phyloP scores from a whole-genome alignment of 495 filamentous ascomycete species.

The Penicillium goetzii region DNA sequence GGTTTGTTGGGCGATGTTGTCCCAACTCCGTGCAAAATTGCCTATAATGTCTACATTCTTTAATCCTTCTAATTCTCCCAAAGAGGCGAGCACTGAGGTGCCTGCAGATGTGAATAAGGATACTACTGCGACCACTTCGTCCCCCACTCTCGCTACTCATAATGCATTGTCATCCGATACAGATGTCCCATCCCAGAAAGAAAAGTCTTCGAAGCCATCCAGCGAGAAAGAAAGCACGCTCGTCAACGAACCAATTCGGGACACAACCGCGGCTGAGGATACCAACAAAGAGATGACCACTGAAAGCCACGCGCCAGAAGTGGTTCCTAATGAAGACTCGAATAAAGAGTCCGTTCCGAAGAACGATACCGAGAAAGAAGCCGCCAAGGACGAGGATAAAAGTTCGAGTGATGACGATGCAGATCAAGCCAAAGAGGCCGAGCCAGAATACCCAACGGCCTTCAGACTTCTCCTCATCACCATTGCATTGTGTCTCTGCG shows the following conservation, averaged over 20 bases:
- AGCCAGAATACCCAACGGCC: constrained; percentile 52
- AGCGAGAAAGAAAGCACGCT: constrained; percentile 37
- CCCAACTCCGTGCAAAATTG: background rate
- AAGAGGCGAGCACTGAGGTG: constrained; percentile 3
- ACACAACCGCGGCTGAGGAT: constrained; percentile 11
- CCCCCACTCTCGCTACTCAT: background rate
- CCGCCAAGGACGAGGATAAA: constrained; percentile 15
- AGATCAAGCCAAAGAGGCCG: constrained; percentile 41
- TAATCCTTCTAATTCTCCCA: constrained; percentile 18
- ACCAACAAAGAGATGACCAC: constrained; percentile 17
- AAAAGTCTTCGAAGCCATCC: constrained; percentile 20
- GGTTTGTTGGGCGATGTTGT: background rate
- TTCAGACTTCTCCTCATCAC: constrained; percentile 60
- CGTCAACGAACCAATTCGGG: constrained; percentile 16
- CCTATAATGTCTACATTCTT: constrained; percentile 26
- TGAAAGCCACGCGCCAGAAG: constrained; percentile 10
- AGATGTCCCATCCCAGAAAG: constrained; percentile 15
- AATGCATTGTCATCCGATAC: constrained; percentile 3
- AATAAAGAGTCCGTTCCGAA: constrained; percentile 16
- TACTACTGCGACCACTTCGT: background rate
- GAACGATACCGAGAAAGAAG: constrained; percentile 11
- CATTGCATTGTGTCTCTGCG: constrained; percentile 61
- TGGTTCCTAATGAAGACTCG: constrained; percentile 12
- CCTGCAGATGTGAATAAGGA: background rate
- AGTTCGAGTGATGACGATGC: constrained; percentile 17